Base-by-base conservation (phyloP, 1,284 basidiomycete species). In the Mycosarcoma maydis region DNA sequence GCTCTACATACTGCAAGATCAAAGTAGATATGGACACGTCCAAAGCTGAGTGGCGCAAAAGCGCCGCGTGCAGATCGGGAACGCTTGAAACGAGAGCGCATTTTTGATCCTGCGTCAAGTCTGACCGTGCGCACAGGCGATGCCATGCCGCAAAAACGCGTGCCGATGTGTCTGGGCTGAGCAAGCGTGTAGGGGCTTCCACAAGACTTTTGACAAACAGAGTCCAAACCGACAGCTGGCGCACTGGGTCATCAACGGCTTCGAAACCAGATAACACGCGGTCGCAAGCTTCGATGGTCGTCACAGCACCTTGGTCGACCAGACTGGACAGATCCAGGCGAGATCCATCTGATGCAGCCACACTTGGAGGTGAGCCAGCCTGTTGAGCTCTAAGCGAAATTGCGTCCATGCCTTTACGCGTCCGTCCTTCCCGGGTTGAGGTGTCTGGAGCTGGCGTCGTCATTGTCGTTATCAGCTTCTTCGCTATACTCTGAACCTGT, bases 161-260 rank as follows among this genome's bases (percentile, higher is more conserved):
- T 13, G 27, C 9, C 8, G 20, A 36, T 1, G 17, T 17, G 16
- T 30, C 27, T 1, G 8, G 10, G 7, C n/a, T 14, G 4, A 57
- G 17, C 14, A 42, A 4, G 2, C 42, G 37, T 26, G 41, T 9
- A 6, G 38, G n/a, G 20, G 40, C 41, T n/a, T 65, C 55, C 5
- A 50, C 46, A 0, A 65, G 46, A 4, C 13, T 40, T 33, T 65
- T 65, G 41, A 65, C 41, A 7, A 65, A 42, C 17, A 49, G 26
- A 10, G 50, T 19, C 55, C 50, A 65, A 2, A 37, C 27, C 6
- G 61, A 33, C 26, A 58, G 9, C 4, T 49, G 20, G 8, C 14
- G 22, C 22, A 32, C 5, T 3, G 49, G 45, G 23, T 49, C 41
- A 3, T 11, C 22, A 6, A 30, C 26, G 7, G 30, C 32, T n/a